Evolutionary conservation across 495 filamentous ascomycete species (phyloP).

Genomic region (Hypoxylon fragiforme): DNA sequence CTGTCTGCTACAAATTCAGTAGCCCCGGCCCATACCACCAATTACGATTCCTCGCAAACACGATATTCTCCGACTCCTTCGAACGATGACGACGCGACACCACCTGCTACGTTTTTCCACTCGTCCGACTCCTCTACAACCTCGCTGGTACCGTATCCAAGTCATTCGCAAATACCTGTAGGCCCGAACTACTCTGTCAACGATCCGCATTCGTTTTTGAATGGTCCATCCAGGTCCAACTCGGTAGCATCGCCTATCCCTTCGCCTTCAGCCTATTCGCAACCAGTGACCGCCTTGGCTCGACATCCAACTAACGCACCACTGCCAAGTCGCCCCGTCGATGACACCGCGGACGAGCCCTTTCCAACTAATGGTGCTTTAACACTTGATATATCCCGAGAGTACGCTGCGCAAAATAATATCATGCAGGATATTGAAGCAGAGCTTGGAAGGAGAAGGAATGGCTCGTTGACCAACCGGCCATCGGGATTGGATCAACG

Average conservation of each 20-base stretch:
- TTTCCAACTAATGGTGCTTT: conserved; percentile 39
- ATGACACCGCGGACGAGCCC: conserved; percentile 45
- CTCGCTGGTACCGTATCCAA: conserved; percentile 51
- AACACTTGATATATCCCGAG: conserved; percentile 29
- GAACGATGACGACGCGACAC: conserved; percentile 27
- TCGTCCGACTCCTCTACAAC: conserved; percentile 34
- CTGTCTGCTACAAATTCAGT: conserved; percentile 10
- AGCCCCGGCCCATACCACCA: conserved; percentile 16
- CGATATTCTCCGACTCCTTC: conserved; percentile 25
- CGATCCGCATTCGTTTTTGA: conserved; percentile 47
- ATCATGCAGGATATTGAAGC: conserved; percentile 59
- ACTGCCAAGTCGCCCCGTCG: conserved; percentile 55
- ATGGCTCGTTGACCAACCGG: conserved; percentile 24
- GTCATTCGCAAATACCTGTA: conserved; percentile 50
- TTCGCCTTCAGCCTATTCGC: conserved; percentile 43
- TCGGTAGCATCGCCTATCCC: conserved; percentile 47
- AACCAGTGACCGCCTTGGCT: conserved; percentile 40
- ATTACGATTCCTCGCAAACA: conserved; percentile 28
- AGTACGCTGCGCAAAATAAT: conserved; percentile 50
- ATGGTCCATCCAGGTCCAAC: conserved; percentile 46
- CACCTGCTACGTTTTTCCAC: conserved; percentile 38
- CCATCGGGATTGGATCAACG: conserved; percentile 39
- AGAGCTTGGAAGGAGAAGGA: conserved; percentile 43
- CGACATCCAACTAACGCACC: conserved; percentile 60
- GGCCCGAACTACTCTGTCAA: conserved; percentile 48